phyloP scores from a whole-genome alignment of 768 basidiomycete genomes.

The Basidioascus undulatus region DNA sequence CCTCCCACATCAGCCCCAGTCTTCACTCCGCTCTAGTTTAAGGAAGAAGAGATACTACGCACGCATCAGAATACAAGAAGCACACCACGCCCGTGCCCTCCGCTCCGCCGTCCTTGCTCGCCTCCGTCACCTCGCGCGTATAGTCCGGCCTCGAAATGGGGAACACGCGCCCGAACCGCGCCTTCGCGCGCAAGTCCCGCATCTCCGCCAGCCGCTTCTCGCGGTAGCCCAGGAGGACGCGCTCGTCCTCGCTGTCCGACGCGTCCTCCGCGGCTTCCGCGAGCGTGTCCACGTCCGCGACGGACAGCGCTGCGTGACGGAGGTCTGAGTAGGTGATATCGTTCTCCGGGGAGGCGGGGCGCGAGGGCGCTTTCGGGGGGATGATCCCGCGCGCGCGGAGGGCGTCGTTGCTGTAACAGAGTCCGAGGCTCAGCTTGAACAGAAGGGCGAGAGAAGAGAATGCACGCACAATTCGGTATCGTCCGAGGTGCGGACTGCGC shows the following conservation, averaged over 20 bases:
- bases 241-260: constrained; percentile 11
- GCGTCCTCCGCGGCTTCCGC: background rate
- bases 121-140: constrained; percentile 81
- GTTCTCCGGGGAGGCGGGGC: constrained; percentile 13
- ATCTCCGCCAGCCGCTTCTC: constrained; percentile 41
- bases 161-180: constrained; percentile 52
- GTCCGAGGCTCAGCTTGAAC: constrained; percentile 7
- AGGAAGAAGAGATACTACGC: constrained; percentile 17
- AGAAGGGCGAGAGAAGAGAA: background rate
- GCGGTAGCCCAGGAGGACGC: constrained; percentile 24
- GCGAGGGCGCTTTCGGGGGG: constrained; percentile 17
- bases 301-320: background rate
- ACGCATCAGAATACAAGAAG: constrained; percentile 89
- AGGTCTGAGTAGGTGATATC: background rate
- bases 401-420: constrained; percentile 20
- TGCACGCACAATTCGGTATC: constrained; percentile 19
- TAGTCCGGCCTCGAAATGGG: constrained; percentile 86
- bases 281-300: constrained; percentile 8
- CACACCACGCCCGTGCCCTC: constrained; percentile 82
- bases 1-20: background rate
- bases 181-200: constrained; percentile 29
- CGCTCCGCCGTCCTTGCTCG: constrained; percentile 40
- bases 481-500: too few species aligned
- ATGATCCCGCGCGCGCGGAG: constrained; percentile 24
- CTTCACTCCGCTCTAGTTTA: too few species aligned